Conservation (phyloP, 371 early-diverging fungal genomes). For the Haplosporangium sp. region DNA sequence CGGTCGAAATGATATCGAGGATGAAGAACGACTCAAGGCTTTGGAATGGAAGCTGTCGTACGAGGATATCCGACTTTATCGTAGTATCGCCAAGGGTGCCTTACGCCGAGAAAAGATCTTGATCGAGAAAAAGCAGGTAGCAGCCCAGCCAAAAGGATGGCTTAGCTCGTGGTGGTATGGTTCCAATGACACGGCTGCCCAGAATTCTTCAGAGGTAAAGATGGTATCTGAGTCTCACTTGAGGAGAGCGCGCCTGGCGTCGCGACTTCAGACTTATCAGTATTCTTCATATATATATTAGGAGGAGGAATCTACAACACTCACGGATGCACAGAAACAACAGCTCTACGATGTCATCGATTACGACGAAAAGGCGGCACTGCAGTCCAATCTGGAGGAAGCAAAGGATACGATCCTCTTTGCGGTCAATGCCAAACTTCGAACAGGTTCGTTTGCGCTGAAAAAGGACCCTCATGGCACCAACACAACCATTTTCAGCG, state of each 20-base stretch:
- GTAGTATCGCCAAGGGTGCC: constrained; percentile 81
- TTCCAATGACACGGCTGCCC: constrained; percentile 10
- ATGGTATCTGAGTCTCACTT: not conserved
- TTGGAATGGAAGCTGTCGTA: constrained; percentile 86
- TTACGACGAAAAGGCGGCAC: constrained; percentile 85
- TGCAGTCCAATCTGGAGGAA: constrained; percentile 72
- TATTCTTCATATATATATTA: constrained; percentile 16
- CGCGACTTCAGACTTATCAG: not conserved
- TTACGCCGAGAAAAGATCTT: constrained; percentile 81
- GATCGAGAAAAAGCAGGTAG: constrained; percentile 60
- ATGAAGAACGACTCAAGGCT: constrained; percentile 66
- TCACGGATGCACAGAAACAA: constrained; percentile 83
- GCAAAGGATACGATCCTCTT: constrained; percentile 85
- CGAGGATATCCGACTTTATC: constrained; percentile 92
- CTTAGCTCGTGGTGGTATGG: constrained; percentile 77
- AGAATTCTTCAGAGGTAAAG: constrained; percentile 25
- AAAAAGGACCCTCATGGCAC: constrained; percentile 72
- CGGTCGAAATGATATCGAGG: constrained; percentile 61
- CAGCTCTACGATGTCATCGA: constrained; percentile 96
- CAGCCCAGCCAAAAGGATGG: constrained; percentile 64
- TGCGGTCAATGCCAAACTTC: constrained; percentile 76
- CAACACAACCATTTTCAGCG: constrained; percentile 67
- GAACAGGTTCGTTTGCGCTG: constrained; percentile 87
- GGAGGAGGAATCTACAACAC: constrained; percentile 58
- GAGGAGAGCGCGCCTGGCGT: no score